These are phyloP conservation scores for Paraphaeosphaeria minitans DNA, from an alignment of 2,329 filamentous ascomycete genomes.

Conservation along the genomic window DNA sequence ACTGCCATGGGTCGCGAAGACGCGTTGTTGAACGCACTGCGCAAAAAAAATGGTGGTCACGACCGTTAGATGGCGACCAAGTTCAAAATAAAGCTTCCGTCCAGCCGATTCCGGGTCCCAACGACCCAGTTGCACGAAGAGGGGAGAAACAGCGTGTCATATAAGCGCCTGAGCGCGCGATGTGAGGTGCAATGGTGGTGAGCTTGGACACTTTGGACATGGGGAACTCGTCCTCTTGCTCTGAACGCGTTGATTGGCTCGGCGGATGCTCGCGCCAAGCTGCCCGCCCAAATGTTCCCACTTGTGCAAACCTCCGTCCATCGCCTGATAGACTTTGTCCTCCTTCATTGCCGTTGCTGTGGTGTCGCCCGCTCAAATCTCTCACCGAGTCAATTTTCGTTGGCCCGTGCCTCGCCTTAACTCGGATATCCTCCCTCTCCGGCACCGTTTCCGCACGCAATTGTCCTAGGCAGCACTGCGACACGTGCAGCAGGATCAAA, in stretches of 20 bases:
- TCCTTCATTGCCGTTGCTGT: constrained; percentile 37
- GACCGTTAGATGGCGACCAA: constrained; percentile 16
- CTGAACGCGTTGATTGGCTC: constrained; percentile 30
- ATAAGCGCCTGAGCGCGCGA: constrained; percentile 16
- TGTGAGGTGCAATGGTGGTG: constrained; percentile 25
- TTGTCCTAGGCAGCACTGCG: constrained; percentile 27
- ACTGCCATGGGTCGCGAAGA: constrained; percentile 23
- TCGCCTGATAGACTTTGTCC: constrained; percentile 29
- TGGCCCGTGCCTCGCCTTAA: constrained; percentile 29
- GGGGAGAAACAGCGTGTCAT: constrained; percentile 22
- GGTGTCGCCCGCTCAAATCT: constrained; percentile 27
- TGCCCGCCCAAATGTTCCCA: too few species aligned
- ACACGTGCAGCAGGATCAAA: constrained; percentile 19
- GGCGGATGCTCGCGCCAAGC: too few species aligned
- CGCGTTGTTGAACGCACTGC: constrained; percentile 34
- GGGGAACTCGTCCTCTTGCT: too few species aligned
- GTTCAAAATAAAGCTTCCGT: constrained; percentile 9
- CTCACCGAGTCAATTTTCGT: constrained; percentile 23
- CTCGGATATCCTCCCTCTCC: constrained; percentile 19
- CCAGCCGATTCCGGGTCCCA: constrained; percentile 1
- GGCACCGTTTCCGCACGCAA: constrained; percentile 14
- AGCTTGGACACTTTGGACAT: constrained; percentile 20
- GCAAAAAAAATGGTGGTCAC: constrained; percentile 9
- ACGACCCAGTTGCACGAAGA: constrained; percentile 26
- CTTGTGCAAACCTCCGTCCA: not conserved